A percentile compares a stretch with the other conserved stretches of the same genome.
Evolutionary conservation across 768 basidiomycete genomes (phyloP).

Genomic region (Tubosaeta brunneosetosa): DNA sequence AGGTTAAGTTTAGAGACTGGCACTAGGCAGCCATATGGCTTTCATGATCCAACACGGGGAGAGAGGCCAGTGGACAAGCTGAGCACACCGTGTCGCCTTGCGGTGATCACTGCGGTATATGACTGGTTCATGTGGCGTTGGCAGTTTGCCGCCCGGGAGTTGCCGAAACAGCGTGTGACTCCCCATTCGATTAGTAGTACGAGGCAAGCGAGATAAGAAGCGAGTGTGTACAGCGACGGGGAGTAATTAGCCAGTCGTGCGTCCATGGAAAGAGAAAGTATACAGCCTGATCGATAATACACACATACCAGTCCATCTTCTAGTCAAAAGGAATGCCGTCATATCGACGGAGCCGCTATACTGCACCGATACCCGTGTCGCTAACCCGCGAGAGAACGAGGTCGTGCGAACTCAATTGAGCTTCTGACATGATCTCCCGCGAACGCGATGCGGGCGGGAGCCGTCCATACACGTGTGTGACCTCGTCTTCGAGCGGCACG

Average conservation of each 20-base stretch:
- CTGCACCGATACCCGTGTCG: slow-evolving; percentile 7
- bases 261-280: slow-evolving; percentile 9
- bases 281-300: slow-evolving; percentile 21
- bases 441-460: slow-evolving; percentile 18
- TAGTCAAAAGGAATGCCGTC: neutral
- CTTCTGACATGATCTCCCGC: slow-evolving; percentile 43
- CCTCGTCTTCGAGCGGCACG: slow-evolving; percentile 21
- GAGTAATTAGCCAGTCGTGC: neutral
- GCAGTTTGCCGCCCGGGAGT: slow-evolving; percentile 16
- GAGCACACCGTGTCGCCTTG: slow-evolving; percentile 7
- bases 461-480: slow-evolving; percentile 13
- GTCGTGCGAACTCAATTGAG: slow-evolving; percentile 31
- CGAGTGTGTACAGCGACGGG: slow-evolving; percentile 1
- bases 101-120: slow-evolving; percentile 17
- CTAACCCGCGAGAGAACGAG: slow-evolving; percentile 15
- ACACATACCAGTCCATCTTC: slow-evolving; percentile 11
- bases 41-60: slow-evolving; percentile 15
- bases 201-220: slow-evolving; percentile 7
- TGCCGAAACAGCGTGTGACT: slow-evolving; percentile 4
- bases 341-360: neutral
- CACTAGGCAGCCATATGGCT: slow-evolving; percentile 8
- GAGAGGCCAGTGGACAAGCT: neutral
- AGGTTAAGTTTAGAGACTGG: slow-evolving; percentile 24
- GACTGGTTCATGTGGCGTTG: slow-evolving; percentile 28
- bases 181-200: neutral